phyloP scores from a whole-genome alignment of 345 rosid species.

The Luvunga scandens region DNA sequence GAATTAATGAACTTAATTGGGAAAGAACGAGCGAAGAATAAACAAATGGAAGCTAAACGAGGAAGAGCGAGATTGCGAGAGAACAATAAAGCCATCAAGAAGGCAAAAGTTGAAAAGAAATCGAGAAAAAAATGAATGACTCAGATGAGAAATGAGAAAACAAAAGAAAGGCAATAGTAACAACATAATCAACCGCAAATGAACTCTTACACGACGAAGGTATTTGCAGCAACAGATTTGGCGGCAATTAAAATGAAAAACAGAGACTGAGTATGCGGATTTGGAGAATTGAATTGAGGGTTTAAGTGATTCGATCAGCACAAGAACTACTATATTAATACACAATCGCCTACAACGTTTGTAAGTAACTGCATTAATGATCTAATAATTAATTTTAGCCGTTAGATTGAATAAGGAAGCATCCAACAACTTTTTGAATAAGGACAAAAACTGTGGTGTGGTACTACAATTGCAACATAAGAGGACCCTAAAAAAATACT shows the following conservation, averaged over 20 bases:
- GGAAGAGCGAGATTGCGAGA: slow-evolving; percentile 77
- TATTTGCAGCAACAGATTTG: slow-evolving; percentile 43
- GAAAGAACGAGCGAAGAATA: slow-evolving; percentile 79
- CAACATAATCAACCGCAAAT: slow-evolving; percentile 58
- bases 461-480: too few relatives aligned
- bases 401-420: too few relatives aligned
- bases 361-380: too few relatives aligned
- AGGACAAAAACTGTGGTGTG: too few relatives aligned
- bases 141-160: slow-evolving; percentile 74
- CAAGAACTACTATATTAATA: too few relatives aligned
- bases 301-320: slow-evolving; percentile 21
- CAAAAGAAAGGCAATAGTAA: slow-evolving; percentile 73
- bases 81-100: slow-evolving; percentile 33
- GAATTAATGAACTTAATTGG: slow-evolving; percentile 51
- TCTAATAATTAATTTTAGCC: too few relatives aligned
- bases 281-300: slow-evolving; percentile 22
- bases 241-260: slow-evolving; percentile 48
- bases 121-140: slow-evolving; percentile 73
- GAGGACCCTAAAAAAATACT: too few relatives aligned
- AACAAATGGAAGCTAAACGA: slow-evolving; percentile 70
- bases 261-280: too few relatives aligned
- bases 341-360: too few relatives aligned
- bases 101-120: slow-evolving; percentile 69
- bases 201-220: slow-evolving; percentile 48
- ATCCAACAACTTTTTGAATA: too few relatives aligned